Evolutionary conservation across 148 eudicot species (phyloP).

Genomic region (Hydrangea macrophylla): DNA sequence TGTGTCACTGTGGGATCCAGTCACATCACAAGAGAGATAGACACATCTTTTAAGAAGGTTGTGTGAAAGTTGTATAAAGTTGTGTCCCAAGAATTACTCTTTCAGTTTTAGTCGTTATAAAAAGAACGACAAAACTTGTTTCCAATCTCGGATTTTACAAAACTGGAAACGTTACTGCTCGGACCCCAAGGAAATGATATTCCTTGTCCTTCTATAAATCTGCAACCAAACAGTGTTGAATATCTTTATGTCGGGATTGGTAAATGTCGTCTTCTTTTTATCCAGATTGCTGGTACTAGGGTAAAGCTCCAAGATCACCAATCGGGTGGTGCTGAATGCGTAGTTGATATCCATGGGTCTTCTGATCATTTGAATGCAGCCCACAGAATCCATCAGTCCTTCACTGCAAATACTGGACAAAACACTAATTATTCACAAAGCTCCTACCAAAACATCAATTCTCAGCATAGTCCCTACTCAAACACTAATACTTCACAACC

Average conservation of each 20-base stretch:
- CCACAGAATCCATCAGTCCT: slow-evolving; percentile 19
- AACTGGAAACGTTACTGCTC: no score
- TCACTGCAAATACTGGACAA: slow-evolving; percentile 22
- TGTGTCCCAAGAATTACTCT: no score
- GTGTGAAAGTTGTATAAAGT: no score
- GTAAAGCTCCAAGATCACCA: slow-evolving; percentile 35
- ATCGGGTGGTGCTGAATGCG: slow-evolving; percentile 25
- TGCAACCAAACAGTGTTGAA: no score
- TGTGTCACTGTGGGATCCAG: no score
- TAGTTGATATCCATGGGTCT: slow-evolving; percentile 30
- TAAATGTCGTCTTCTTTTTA: slow-evolving; percentile 1
- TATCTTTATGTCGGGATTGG: neutral
- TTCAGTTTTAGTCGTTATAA: no score
- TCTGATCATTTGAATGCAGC: slow-evolving; percentile 33
- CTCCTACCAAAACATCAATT: slow-evolving; percentile 15
- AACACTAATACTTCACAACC: slow-evolving; percentile 18
- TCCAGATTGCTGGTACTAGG: slow-evolving; percentile 44
- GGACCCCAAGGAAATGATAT: no score
- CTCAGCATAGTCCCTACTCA: slow-evolving; percentile 28
- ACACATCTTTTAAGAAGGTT: no score
- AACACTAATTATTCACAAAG: slow-evolving; percentile 14
- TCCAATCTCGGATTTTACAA: no score
- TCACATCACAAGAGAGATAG: no score
- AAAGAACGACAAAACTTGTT: no score
- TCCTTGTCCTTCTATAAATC: no score